Evolutionary conservation across 2,329 filamentous ascomycete species (phyloP).

Genomic region (Penicillium sp.): DNA sequence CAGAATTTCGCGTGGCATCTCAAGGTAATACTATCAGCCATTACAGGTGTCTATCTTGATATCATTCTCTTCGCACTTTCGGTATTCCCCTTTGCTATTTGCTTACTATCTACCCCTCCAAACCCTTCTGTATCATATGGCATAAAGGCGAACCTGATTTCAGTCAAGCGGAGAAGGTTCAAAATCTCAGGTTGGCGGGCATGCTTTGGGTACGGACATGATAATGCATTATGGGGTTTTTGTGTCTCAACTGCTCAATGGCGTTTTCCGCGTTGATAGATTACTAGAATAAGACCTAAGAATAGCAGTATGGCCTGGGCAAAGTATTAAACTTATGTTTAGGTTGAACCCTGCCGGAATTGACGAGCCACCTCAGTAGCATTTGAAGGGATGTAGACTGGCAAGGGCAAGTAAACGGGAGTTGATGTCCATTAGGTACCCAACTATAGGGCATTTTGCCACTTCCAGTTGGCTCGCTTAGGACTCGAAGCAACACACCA

Average conservation of each 20-base stretch:
- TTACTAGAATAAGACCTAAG: not conserved
- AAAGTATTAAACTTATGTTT: not conserved
- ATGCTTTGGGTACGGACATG: not conserved
- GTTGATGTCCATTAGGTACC: not conserved
- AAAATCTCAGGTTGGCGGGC: not conserved
- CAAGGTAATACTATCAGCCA: not conserved
- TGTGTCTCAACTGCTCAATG: not conserved
- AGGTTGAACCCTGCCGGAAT: not conserved
- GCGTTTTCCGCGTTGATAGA: not conserved
- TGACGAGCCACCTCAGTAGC: not conserved
- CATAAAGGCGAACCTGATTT: conserved; percentile 9
- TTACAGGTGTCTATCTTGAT: not conserved
- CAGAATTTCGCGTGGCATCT: not conserved
- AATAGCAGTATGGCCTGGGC: not conserved
- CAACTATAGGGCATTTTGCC: not conserved
- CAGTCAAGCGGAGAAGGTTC: not conserved
- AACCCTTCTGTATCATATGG: conserved; percentile 15
- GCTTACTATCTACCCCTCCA: not conserved
- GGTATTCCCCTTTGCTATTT: conserved; percentile 6
- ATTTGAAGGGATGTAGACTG: not conserved
- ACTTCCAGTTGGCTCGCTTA: not conserved
- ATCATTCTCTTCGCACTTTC: not conserved
- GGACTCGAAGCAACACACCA: not conserved
- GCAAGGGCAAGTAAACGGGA: not conserved
- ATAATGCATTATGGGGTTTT: not conserved